These are phyloP conservation scores for Daldinia caldariorum DNA, from an alignment of 495 filamentous ascomycete species.

Conservation along the genomic window DNA sequence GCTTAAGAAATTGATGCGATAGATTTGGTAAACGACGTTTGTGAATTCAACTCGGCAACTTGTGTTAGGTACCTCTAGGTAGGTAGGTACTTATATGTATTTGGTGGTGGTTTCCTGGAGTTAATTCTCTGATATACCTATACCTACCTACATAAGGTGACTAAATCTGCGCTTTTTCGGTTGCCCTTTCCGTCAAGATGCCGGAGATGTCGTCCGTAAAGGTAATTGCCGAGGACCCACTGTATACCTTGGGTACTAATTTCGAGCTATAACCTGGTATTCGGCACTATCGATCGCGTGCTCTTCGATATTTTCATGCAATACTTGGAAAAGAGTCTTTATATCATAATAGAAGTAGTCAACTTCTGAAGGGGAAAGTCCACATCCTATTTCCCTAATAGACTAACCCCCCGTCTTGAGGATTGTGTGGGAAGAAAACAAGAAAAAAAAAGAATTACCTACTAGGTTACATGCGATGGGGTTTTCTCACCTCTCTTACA, in stretches of 20 bases:
- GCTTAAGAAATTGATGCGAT: not conserved
- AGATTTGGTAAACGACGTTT: too few species aligned
- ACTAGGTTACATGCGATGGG: not conserved
- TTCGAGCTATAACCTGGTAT: constrained; percentile 26
- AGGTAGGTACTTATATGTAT: not conserved
- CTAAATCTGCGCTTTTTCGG: not conserved
- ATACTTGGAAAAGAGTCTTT: constrained; percentile 1
- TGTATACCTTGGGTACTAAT: not conserved
- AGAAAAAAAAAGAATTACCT: not conserved
- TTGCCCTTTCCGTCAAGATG: constrained; percentile 21
- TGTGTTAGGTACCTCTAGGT: too few species aligned
- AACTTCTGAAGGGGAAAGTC: not conserved
- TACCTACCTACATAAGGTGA: too few species aligned
- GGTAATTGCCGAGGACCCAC: constrained; percentile 40
- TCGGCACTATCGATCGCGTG: constrained; percentile 35
- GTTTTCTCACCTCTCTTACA: not conserved
- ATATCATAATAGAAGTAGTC: not conserved
- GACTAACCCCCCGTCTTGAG: not conserved
- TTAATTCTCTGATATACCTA: not conserved
- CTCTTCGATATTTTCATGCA: constrained; percentile 20
- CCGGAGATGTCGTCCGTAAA: not conserved
- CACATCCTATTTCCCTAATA: not conserved
- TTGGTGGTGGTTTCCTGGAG: not conserved
- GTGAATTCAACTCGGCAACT: too few species aligned
- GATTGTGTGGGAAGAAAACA: not conserved